Conservation (phyloP, 352 stramenopile species). For the Globisporangium acanthophoron region DNA sequence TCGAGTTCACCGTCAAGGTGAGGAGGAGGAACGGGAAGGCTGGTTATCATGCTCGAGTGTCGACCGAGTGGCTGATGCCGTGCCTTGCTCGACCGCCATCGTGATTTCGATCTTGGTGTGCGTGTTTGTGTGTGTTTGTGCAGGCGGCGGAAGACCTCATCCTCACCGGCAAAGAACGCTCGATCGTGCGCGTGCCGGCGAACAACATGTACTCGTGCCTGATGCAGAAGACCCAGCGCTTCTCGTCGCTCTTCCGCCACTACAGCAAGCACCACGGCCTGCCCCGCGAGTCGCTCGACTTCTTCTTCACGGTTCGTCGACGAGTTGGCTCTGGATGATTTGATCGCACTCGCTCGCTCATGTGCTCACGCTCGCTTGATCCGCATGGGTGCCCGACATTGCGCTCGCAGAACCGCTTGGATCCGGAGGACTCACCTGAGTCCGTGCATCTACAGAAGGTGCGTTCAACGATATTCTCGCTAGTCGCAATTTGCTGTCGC, state of each 20-base stretch:
- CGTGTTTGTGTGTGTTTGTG: neutral
- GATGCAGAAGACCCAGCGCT: constrained; percentile 98
- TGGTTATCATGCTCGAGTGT: neutral
- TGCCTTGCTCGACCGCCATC: neutral
- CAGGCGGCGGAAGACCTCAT: constrained; percentile 76
- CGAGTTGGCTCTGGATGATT: neutral
- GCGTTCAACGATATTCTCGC: neutral
- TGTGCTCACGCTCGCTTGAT: neutral
- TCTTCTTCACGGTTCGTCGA: constrained; percentile 91
- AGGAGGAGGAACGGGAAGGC: neutral
- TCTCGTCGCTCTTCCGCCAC: constrained; percentile 96
- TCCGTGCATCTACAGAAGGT: constrained; percentile 84
- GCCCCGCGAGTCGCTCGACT: constrained; percentile 95
- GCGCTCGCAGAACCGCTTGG: constrained; percentile 55
- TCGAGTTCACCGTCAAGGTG: constrained; percentile 95
- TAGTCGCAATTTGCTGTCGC: constrained; percentile 1
- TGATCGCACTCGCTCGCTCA: neutral
- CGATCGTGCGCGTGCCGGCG: constrained; percentile 74
- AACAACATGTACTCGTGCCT: constrained; percentile 93
- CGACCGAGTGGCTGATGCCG: constrained; percentile 5
- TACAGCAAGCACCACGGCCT: constrained; percentile 99
- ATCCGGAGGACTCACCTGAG: constrained; percentile 80
- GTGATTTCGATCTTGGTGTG: neutral
- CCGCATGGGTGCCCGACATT: neutral
- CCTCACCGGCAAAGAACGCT: constrained; percentile 70